These are phyloP conservation scores for Ophiostoma pallidulum DNA, from an alignment of 2,329 filamentous ascomycete genomes.

Conservation along the genomic window DNA sequence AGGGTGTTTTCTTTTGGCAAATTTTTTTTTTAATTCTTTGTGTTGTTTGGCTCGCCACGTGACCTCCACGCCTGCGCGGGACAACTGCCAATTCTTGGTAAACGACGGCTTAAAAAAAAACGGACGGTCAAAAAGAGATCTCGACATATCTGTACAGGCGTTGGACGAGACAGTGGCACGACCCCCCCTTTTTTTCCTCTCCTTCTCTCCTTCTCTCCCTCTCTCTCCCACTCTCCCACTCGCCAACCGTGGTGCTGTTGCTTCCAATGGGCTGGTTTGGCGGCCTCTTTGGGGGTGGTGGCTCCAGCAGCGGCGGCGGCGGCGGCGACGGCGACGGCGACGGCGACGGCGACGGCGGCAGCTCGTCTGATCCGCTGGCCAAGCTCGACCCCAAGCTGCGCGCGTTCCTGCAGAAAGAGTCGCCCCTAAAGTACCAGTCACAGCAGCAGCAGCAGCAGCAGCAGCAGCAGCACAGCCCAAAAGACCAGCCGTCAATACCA, in stretches of 20 bases:
- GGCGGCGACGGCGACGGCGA: constrained; percentile 25
- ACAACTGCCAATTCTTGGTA: constrained; percentile 1
- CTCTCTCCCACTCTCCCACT: not conserved
- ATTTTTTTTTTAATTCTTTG: too few species aligned
- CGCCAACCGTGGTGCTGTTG: too few species aligned
- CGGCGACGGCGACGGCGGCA: constrained; percentile 22
- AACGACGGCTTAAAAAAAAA: constrained; percentile 4
- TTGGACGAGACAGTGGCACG: too few species aligned
- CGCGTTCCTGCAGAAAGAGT: constrained; percentile 76
- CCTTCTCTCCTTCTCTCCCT: not conserved
- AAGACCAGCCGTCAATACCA: constrained; percentile 14
- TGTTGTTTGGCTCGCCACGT: not conserved
- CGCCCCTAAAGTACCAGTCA: constrained; percentile 49
- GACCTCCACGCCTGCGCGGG: not conserved
- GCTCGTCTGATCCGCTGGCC: constrained; percentile 53
- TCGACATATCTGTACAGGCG: not conserved
- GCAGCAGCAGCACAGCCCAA: constrained; percentile 13
- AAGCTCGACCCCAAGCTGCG: constrained; percentile 75
- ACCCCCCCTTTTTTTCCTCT: not conserved
- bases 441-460: constrained; percentile 17
- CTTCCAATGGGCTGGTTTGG: constrained; percentile 52
- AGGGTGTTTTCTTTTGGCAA: too few species aligned
- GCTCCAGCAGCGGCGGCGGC: constrained; percentile 24
- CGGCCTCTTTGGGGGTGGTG: constrained; percentile 36
- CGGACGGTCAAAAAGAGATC: not conserved